phyloP scores from a whole-genome alignment of 768 basidiomycete species.

The Chalciporus pseudorubinellus region DNA sequence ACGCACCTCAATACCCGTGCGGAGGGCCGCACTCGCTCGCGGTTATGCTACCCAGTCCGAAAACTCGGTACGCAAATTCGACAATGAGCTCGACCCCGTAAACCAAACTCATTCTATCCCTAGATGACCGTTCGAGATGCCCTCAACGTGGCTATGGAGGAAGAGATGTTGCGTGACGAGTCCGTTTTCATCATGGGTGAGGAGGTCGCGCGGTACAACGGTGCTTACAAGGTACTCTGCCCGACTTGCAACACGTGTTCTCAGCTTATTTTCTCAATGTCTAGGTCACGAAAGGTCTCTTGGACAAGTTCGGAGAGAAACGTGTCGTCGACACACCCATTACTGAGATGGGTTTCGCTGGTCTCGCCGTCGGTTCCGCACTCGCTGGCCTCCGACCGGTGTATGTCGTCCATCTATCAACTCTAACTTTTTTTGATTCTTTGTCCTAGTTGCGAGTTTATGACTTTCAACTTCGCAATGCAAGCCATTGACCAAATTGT shows the following conservation, averaged over 20 bases:
- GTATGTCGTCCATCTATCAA: conserved; percentile 40
- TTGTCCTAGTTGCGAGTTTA: conserved; percentile 86
- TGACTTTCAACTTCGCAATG: conserved; percentile 99
- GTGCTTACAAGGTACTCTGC: conserved; percentile 81
- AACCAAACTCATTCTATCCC: conserved; percentile 4
- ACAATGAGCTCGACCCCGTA: conserved; percentile 16
- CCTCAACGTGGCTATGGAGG: conserved; percentile 97
- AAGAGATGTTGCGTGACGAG: conserved; percentile 97
- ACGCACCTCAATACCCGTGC: conserved; percentile 41
- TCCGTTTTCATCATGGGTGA: conserved; percentile 94
- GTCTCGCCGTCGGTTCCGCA: conserved; percentile 92
- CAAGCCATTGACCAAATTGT: conserved; percentile 99
- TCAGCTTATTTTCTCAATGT: conserved; percentile 9
- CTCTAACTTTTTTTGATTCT: conserved; percentile 10
- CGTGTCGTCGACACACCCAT: conserved; percentile 97
- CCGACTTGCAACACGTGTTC: neutral
- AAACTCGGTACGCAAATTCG: conserved; percentile 43
- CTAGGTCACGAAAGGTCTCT: conserved; percentile 94
- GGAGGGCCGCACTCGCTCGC: conserved; percentile 47
- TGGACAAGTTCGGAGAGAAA: conserved; percentile 99
- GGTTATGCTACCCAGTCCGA: conserved; percentile 62
- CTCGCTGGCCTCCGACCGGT: conserved; percentile 93
- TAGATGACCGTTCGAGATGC: conserved; percentile 99
- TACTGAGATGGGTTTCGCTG: conserved; percentile 98
- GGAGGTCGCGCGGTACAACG: conserved; percentile 98